Evolutionary conservation across 495 filamentous ascomycete species (phyloP), one percentile per base, ranked within the genome.

Genomic region (Penicillium arizonense): DNA sequence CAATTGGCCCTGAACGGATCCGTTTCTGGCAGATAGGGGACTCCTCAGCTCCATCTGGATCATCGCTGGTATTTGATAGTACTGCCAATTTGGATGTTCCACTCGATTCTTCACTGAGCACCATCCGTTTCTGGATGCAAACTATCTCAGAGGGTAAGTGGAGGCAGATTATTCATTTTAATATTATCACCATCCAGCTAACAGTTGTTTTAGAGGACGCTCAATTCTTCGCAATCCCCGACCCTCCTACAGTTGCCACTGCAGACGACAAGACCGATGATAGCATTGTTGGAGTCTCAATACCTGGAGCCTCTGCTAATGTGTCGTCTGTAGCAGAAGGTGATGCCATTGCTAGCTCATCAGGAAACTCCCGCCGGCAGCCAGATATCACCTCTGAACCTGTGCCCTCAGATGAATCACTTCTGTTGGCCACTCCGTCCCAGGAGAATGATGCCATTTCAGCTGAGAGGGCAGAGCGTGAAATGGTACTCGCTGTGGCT

Each of bases 21-120:
- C 73, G 72, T 24, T 62, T 77, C 16, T 77, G 74, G 74, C 66
- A 69, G 38, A 69, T 77, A 35, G 73, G 73, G 23, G 68, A 75
- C 23, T 69, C 66, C 30, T 68, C 62, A 33, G 63, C 68, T 38
- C 61, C 64, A 32, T 70, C 61, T 44, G 70, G 67, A 0, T 59
- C 73, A 8, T 71, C 70, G 8, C 59, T 75, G 0, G 62, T 64
- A 0, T 70, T 77, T 47, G 59, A 68, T 33, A 70, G 70, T 1
- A 60, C 75, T 30, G 63, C 65, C 0, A 63, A 76, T 44, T 50
- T 77, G 13, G 65, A 70, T 9, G 47, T 56, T 20, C 63, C 70
- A 1, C 28, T 77, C 36, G 64, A 70, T 34, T 36, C 62, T 7
- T 68, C 69, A 1, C 35, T 55, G 16, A 58, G 55, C 5, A 56